Evolutionary conservation across 2,329 filamentous ascomycete species (phyloP), one percentile per base, ranked within the genome.

Genomic region (Fusarium illudens): DNA sequence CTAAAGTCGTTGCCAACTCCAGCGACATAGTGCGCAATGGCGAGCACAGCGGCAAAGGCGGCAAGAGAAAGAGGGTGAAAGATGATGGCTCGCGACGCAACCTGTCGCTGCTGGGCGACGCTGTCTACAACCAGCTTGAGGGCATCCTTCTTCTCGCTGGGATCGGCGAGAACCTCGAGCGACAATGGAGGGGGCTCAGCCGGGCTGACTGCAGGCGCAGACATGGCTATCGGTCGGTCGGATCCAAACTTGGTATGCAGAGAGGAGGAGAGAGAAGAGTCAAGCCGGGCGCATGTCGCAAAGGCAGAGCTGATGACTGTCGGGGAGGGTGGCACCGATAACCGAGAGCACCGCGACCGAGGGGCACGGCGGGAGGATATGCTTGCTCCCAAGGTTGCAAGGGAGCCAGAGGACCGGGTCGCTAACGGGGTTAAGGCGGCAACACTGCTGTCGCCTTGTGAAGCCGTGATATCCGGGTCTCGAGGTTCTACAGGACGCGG

Each of bases 51-150:
- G 37, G 79, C 67, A 17, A 88, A 80, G 12, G 81, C 75, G 6
- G 83, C 78, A 2, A 89, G 71, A 46, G 82, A 80, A 20, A 84
- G 75, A 0, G 87, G 87, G 78, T 93, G 87, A 73, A 86, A 87
- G 66, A 93, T 84, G 63, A 96, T 80, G 63, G 86, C 81, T 51
- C 82, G 81, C 13, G 89, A 87, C 8, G 92, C 89, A 5, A 85
- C 78, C 76, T 93, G 90, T 55, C 92, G 89, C 80, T 96, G 93
- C 76, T 97, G 91, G 25, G 92, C 92, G 58, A 96, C 88, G 68
- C 90, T 92, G 80, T 96, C 92, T 55, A 92, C 89, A 48, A 97
- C 84, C 17, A 97, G 85, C 64, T 86, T 86, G 57, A 97, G 83
- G 12, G 90, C 90, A 59, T 88, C 84, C 66, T 88, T 81, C 75